Evolutionary conservation across 2,329 filamentous ascomycete species (phyloP).

Genomic region (Alternaria longipes): DNA sequence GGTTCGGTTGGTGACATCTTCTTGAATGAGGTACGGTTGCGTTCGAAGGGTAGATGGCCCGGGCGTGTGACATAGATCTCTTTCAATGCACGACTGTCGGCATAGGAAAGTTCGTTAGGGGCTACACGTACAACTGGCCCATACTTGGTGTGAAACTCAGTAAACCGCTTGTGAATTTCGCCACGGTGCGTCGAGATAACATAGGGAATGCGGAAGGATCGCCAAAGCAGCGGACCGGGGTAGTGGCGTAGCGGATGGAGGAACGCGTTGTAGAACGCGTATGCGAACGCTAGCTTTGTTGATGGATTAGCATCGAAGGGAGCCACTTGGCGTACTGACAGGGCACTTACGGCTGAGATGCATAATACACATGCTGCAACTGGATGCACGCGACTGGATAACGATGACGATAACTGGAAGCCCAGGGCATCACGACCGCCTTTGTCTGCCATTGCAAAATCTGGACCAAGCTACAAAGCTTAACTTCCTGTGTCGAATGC

Average conservation of each 20-base stretch:
- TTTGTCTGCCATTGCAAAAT: background rate
- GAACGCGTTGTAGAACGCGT: slow-evolving; percentile 37
- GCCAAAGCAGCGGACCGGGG: slow-evolving; percentile 42
- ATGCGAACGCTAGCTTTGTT: slow-evolving; percentile 16
- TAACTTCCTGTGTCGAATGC: background rate
- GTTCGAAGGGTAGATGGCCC: slow-evolving; percentile 33
- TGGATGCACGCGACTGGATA: background rate
- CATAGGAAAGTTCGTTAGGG: slow-evolving; percentile 42
- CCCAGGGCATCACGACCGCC: background rate
- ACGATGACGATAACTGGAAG: background rate
- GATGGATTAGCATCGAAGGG: background rate
- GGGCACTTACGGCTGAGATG: slow-evolving; percentile 7
- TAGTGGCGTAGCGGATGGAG: slow-evolving; percentile 39
- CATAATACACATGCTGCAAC: slow-evolving; percentile 4
- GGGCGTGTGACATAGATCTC: slow-evolving; percentile 41
- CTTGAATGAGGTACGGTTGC: slow-evolving; percentile 38
- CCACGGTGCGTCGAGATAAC: slow-evolving; percentile 40
- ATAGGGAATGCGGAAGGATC: slow-evolving; percentile 37
- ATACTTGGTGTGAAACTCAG: slow-evolving; percentile 37
- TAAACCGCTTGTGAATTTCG: slow-evolving; percentile 34
- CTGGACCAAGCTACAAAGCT: background rate
- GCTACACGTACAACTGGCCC: slow-evolving; percentile 42
- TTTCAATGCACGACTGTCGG: slow-evolving; percentile 36
- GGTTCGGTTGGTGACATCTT: slow-evolving; percentile 38
- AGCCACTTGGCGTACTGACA: background rate